These are phyloP conservation scores for Hsuehochloa calcarea DNA, from an alignment of 176 grass and related monocot species.

Conservation along the genomic window DNA sequence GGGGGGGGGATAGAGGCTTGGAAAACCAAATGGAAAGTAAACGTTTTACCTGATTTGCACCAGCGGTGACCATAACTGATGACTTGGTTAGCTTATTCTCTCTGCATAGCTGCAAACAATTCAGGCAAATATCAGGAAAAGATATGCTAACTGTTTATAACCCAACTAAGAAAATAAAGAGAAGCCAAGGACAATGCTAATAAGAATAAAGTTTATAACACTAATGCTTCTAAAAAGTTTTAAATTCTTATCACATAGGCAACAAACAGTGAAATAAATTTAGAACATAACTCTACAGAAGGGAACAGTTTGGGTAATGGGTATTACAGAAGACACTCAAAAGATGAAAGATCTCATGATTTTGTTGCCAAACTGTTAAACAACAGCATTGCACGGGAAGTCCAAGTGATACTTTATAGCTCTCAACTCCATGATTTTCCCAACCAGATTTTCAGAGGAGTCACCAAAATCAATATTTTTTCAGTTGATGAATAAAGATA, in stretches of 20 bases:
- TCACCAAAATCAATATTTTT: background rate
- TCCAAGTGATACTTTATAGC: constrained; percentile 4
- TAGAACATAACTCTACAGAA: background rate
- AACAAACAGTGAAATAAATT: background rate
- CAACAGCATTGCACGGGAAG: background rate
- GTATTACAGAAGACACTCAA: background rate
- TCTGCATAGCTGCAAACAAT: constrained; percentile 52
- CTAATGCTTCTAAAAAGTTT: background rate
- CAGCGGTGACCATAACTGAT: constrained; percentile 93
- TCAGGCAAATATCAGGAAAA: constrained; percentile 26
- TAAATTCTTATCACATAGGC: background rate
- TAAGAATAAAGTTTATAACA: background rate
- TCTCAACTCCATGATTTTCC: background rate
- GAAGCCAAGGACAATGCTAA: background rate
- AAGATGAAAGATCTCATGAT: background rate
- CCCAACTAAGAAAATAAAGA: background rate
- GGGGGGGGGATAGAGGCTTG: too few species aligned
- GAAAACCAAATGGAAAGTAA: constrained; percentile 9
- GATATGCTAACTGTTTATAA: background rate
- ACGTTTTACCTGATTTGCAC: constrained; percentile 83
- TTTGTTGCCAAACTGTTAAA: background rate
- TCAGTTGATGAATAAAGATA: constrained; percentile 14
- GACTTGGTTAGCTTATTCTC: constrained; percentile 93
- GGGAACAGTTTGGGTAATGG: background rate
- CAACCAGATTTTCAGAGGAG: background rate